A percentile compares a stretch with the other conserved stretches of the same genome.
Conservation (phyloP, 1,284 basidiomycete genomes). For the Sporisorium scitamineum region DNA sequence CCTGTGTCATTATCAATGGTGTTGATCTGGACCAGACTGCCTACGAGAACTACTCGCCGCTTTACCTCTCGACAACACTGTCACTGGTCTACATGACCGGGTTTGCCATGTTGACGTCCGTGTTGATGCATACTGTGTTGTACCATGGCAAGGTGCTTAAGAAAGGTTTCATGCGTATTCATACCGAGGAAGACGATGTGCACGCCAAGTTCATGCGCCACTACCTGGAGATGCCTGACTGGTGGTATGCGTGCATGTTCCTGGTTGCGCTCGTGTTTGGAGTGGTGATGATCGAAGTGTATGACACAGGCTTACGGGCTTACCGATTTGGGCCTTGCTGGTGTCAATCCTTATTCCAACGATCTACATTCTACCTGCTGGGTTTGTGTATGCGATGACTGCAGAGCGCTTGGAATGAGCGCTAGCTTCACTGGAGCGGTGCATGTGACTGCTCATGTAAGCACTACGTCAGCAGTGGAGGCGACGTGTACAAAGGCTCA, state of each 20-base stretch:
- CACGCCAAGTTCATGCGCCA: conserved; percentile 94
- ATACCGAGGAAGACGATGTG: conserved; percentile 89
- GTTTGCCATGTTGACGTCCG: conserved; percentile 84
- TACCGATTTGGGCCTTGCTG: conserved; percentile 87
- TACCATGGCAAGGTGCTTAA: conserved; percentile 86
- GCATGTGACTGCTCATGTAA: no score
- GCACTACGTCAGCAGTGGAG: no score
- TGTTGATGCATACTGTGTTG: conserved; percentile 87
- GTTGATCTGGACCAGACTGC: conserved; percentile 79
- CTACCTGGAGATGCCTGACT: conserved; percentile 93
- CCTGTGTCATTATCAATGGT: conserved; percentile 76
- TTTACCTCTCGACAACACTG: conserved; percentile 90
- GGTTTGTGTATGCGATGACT: conserved; percentile 93
- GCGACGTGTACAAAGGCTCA: no score
- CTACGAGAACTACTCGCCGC: conserved; percentile 86
- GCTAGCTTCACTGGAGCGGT: no score
- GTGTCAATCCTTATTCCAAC: conserved; percentile 79
- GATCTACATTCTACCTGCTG: conserved; percentile 87
- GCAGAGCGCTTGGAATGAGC: no score
- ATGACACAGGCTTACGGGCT: conserved; percentile 82
- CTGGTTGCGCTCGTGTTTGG: conserved; percentile 79
- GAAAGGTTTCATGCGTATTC: conserved; percentile 79
- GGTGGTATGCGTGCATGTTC: conserved; percentile 83
- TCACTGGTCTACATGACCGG: conserved; percentile 89
- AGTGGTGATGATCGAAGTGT: conserved; percentile 85